phyloP scores from a whole-genome alignment of 495 filamentous ascomycete genomes.

The Copromyces sp. region DNA sequence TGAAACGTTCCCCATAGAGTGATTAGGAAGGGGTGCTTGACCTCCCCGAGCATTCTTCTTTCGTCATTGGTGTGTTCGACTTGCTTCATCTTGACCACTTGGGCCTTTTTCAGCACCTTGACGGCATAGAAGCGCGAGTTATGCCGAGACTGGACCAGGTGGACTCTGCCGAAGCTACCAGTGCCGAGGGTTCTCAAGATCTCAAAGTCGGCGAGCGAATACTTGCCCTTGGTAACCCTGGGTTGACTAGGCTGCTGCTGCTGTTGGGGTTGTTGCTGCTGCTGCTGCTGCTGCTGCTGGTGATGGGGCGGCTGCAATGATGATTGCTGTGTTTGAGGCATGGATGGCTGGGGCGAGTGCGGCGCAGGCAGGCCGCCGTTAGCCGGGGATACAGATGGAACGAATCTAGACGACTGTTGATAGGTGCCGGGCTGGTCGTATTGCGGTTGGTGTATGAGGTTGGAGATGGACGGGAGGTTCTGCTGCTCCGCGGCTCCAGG shows the following conservation, averaged over 20 bases:
- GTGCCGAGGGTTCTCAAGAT: slow-evolving; percentile 88
- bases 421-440: slow-evolving; percentile 34
- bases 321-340: slow-evolving; percentile 10
- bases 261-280: slow-evolving; percentile 13
- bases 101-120: slow-evolving; percentile 95
- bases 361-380: slow-evolving; percentile 19
- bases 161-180: slow-evolving; percentile 92
- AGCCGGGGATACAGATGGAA: slow-evolving; percentile 8
- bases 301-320: slow-evolving; percentile 9
- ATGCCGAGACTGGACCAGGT: slow-evolving; percentile 92
- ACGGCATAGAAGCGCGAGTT: slow-evolving; percentile 96
- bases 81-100: slow-evolving; percentile 99
- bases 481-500: slow-evolving; percentile 33
- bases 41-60: slow-evolving; percentile 83
- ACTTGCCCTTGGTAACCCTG: slow-evolving; percentile 94
- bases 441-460: slow-evolving; percentile 57
- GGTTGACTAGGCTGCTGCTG: slow-evolving; percentile 12
- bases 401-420: slow-evolving; percentile 11
- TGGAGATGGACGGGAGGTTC: slow-evolving; percentile 58
- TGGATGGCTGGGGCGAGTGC: not conserved
- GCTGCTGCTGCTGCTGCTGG: slow-evolving; percentile 16
- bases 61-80: slow-evolving; percentile 99
- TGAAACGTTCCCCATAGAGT: slow-evolving; percentile 98
- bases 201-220: slow-evolving; percentile 78
- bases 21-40: slow-evolving; percentile 94